phyloP scores from a whole-genome alignment of 2,329 filamentous ascomycete genomes.

The Atkinsonella hypoxylon region DNA sequence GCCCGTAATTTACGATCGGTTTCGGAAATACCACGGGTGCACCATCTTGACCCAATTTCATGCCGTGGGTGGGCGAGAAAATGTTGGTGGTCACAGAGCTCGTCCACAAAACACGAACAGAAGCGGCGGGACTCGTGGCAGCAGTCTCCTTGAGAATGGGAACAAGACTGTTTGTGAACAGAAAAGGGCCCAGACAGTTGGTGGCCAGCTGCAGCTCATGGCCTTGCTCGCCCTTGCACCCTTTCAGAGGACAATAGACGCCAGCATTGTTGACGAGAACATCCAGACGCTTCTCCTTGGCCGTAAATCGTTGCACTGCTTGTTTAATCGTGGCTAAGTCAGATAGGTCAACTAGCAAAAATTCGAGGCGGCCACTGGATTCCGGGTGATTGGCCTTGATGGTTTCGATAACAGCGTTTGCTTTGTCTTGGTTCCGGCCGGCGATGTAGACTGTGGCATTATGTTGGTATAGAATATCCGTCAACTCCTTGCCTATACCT shows the following conservation, averaged over 20 bases:
- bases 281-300: constrained; percentile 21
- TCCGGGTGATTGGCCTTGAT: constrained; percentile 26
- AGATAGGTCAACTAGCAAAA: constrained; percentile 32
- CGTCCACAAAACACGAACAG: constrained; percentile 6
- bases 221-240: constrained; percentile 26
- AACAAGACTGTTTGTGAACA: constrained; percentile 3
- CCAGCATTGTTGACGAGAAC: constrained; percentile 34
- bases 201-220: constrained; percentile 25
- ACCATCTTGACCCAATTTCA: constrained; percentile 12
- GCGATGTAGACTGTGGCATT: constrained; percentile 45
- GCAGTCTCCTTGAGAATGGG: constrained; percentile 6
- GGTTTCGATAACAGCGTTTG: constrained; percentile 28
- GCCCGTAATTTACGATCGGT: constrained; percentile 3
- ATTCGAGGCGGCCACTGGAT: constrained; percentile 28
- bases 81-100: constrained; percentile 2
- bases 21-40: background rate
- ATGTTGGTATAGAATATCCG: constrained; percentile 38
- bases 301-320: constrained; percentile 20
- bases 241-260: constrained; percentile 27
- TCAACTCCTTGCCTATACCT: constrained; percentile 39
- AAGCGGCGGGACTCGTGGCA: background rate
- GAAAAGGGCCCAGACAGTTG: constrained; percentile 5
- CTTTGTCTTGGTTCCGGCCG: constrained; percentile 34
- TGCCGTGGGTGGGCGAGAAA: background rate
- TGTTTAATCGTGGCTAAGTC: constrained; percentile 24